A percentile compares a stretch with the other conserved stretches of the same genome.
Evolutionary conservation across 495 filamentous ascomycete genomes (phyloP).

Genomic region (Podospora australis): DNA sequence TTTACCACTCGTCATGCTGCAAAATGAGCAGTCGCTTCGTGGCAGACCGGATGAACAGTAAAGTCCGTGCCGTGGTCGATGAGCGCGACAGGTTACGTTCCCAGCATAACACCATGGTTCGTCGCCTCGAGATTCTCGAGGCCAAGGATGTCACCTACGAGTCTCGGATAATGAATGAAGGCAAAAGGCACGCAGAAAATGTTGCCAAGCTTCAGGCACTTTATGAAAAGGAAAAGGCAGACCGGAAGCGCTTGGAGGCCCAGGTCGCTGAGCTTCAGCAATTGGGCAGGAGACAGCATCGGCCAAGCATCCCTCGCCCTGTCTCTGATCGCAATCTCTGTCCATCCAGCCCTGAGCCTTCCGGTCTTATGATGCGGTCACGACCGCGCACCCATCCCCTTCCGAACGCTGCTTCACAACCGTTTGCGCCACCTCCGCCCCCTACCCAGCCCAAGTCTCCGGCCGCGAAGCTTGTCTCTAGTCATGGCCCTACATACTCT

Average conservation of each 20-base stretch:
- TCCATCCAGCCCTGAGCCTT: background rate
- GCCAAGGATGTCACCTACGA: slow-evolving; percentile 30
- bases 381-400: slow-evolving; percentile 12
- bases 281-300: slow-evolving; percentile 3
- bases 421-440: background rate
- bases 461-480: slow-evolving; percentile 5
- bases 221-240: slow-evolving; percentile 21
- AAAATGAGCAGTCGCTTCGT: slow-evolving; percentile 26
- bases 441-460: background rate
- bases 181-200: slow-evolving; percentile 15
- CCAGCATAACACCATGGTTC: slow-evolving; percentile 19
- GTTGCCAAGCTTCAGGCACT: slow-evolving; percentile 19
- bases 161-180: slow-evolving; percentile 22
- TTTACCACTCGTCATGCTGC: slow-evolving; percentile 38
- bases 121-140: slow-evolving; percentile 26
- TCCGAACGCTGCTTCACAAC: background rate
- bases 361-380: slow-evolving; percentile 15
- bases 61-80: slow-evolving; percentile 14
- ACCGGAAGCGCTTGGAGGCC: slow-evolving; percentile 15
- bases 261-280: slow-evolving; percentile 16
- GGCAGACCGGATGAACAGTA: slow-evolving; percentile 25
- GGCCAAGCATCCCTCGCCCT: slow-evolving; percentile 9
- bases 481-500: slow-evolving; percentile 16
- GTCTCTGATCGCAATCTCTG: slow-evolving; percentile 4
- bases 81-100: slow-evolving; percentile 23